Percentiles rank a stretch among this genome's conserved stretches.
These are phyloP conservation scores for Macrophomina tecta DNA, from an alignment of 2,329 filamentous ascomycete species.

Conservation along the genomic window DNA sequence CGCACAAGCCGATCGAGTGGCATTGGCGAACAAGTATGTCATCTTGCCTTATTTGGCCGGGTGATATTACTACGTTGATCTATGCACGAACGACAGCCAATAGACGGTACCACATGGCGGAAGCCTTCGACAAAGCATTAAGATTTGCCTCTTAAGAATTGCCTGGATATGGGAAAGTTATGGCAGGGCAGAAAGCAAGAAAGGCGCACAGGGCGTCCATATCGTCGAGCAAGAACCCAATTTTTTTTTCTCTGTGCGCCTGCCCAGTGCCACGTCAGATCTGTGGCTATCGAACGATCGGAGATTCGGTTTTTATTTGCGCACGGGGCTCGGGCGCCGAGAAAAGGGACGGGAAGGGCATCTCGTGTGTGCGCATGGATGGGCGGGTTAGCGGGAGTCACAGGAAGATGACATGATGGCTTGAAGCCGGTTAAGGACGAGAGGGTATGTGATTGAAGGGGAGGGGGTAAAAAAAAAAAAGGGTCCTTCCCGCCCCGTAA, in stretches of 20 bases:
- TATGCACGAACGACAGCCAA: constrained; percentile 2
- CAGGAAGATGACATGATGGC: too few species aligned
- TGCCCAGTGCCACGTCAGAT: constrained; percentile 24
- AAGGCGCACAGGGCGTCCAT: neutral
- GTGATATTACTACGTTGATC: too few species aligned
- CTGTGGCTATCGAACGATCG: constrained; percentile 22
- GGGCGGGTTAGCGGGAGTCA: neutral
- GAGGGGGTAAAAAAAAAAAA: neutral
- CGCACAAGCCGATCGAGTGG: too few species aligned
- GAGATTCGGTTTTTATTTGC: constrained; percentile 5
- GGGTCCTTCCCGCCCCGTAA: neutral
- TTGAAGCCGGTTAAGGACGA: too few species aligned
- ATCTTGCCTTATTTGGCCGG: neutral
- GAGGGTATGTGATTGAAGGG: neutral
- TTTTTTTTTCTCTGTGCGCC: neutral
- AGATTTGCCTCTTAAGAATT: neutral
- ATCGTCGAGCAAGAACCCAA: neutral
- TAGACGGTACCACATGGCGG: neutral
- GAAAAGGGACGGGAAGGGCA: neutral
- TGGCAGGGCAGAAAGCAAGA: neutral
- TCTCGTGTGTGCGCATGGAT: neutral
- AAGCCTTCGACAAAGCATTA: constrained; percentile 1
- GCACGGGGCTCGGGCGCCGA: constrained; percentile 10
- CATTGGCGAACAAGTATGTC: neutral
- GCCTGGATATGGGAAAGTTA: neutral